phyloP scores from a whole-genome alignment of 306 rosid species.

The Cotoneaster glaucophyllus region DNA sequence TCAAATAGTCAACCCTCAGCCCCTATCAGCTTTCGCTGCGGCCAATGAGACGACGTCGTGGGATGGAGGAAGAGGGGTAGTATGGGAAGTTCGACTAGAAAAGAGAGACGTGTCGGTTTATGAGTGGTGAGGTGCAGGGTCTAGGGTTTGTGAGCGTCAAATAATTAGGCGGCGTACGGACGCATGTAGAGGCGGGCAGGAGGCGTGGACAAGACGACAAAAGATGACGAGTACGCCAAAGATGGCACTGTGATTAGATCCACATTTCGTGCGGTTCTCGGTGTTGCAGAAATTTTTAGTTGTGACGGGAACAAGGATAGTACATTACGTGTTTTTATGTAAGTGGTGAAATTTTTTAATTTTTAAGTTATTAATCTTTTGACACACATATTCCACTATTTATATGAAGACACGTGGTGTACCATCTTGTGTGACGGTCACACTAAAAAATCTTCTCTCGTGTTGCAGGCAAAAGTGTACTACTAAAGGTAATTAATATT shows the following conservation, averaged over 20 bases:
- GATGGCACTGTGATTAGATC: not conserved
- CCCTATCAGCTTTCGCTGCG: not conserved
- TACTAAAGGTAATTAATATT: not conserved
- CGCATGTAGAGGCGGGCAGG: not conserved
- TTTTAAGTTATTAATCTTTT: too few species aligned
- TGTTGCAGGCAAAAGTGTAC: not conserved
- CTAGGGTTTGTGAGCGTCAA: too few species aligned
- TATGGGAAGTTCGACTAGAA: not conserved
- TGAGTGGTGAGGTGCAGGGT: not conserved
- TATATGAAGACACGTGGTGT: too few species aligned
- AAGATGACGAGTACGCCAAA: not conserved
- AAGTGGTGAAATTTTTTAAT: too few species aligned
- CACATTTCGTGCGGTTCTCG: not conserved
- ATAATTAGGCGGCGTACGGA: not conserved
- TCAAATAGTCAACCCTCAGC: not conserved
- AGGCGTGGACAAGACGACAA: not conserved
- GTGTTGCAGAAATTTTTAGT: too few species aligned
- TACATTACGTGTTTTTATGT: too few species aligned
- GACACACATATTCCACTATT: too few species aligned
- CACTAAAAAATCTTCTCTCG: too few species aligned
- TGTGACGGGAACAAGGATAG: too few species aligned
- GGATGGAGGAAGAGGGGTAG: not conserved
- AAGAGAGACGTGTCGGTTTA: not conserved
- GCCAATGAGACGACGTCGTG: slow-evolving; percentile 3
- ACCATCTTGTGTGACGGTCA: too few species aligned